Evolutionary conservation across 495 filamentous ascomycete species (phyloP).

Genomic region (Achaetomiella virescens): DNA sequence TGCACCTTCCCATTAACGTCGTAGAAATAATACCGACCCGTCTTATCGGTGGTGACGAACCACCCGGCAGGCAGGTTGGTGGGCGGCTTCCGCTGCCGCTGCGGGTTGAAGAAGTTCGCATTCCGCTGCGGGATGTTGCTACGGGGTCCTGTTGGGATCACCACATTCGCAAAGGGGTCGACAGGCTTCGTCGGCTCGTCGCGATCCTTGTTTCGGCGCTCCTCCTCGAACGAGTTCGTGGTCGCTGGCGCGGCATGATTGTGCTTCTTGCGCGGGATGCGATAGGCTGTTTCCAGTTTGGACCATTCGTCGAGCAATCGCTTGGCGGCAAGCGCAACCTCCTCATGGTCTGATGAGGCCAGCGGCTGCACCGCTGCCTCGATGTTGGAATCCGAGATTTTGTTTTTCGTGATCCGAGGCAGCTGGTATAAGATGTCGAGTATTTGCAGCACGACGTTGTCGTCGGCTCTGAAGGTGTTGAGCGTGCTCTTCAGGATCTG

Average conservation of each 20-base stretch:
- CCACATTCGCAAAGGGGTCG: constrained; percentile 32
- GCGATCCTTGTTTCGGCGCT: constrained; percentile 60
- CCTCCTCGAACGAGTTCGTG: constrained; percentile 52
- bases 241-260: constrained; percentile 35
- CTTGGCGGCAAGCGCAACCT: constrained; percentile 64
- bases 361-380: constrained; percentile 74
- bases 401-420: constrained; percentile 90
- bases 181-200: constrained; percentile 39
- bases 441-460: constrained; percentile 81
- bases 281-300: constrained; percentile 84
- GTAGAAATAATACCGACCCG: constrained; percentile 74
- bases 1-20: constrained; percentile 65
- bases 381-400: constrained; percentile 94
- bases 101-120: constrained; percentile 50
- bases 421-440: constrained; percentile 85
- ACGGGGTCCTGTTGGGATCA: constrained; percentile 58
- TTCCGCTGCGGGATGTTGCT: constrained; percentile 59
- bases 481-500: constrained; percentile 85
- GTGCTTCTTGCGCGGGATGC: constrained; percentile 75
- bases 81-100: constrained; percentile 51
- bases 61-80: constrained; percentile 68
- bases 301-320: constrained; percentile 78
- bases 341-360: constrained; percentile 60
- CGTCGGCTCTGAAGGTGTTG: constrained; percentile 76
- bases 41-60: constrained; percentile 61